A percentile compares a stretch with the other conserved stretches of the same genome.
Conservation (phyloP, 192 early-diverging fungal species). For the Entomortierella parvispora region DNA sequence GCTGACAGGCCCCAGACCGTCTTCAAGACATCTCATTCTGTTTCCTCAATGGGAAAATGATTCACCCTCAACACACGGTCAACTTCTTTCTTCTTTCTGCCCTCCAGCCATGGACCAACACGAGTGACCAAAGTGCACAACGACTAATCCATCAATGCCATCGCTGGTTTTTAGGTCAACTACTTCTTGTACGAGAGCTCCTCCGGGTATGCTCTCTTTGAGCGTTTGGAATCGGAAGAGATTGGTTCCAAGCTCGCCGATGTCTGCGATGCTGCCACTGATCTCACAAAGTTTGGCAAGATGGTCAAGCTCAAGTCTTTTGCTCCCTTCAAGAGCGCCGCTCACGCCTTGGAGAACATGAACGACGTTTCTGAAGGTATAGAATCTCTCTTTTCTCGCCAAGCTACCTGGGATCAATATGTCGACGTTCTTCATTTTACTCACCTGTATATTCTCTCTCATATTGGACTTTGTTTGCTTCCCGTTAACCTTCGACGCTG, state of each 20-base stretch:
- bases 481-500: too few relatives aligned
- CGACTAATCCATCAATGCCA: too few relatives aligned
- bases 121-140: too few relatives aligned
- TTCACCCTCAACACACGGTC: too few relatives aligned
- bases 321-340: constrained; percentile 95
- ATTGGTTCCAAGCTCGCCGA: constrained; percentile 93
- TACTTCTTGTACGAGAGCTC: constrained; percentile 94
- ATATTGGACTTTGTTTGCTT: too few relatives aligned
- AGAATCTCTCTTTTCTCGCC: not conserved
- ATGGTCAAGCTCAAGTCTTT: constrained; percentile 93
- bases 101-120: not conserved
- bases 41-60: too few relatives aligned
- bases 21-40: too few relatives aligned
- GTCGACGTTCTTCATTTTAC: too few relatives aligned
- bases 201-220: constrained; percentile 96
- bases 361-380: constrained; percentile 98
- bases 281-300: constrained; percentile 92
- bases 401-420: not conserved
- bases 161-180: constrained; percentile 49
- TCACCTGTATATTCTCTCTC: too few relatives aligned
- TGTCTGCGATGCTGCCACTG: constrained; percentile 83
- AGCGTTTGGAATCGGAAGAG: constrained; percentile 92
- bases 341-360: constrained; percentile 97
- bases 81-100: too few relatives aligned
- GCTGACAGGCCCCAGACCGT: too few relatives aligned